Evolutionary conservation across 371 early-diverging fungal species (phyloP), one percentile per base, ranked within the genome.

Genomic region (Choanephora cucurbitarum): DNA sequence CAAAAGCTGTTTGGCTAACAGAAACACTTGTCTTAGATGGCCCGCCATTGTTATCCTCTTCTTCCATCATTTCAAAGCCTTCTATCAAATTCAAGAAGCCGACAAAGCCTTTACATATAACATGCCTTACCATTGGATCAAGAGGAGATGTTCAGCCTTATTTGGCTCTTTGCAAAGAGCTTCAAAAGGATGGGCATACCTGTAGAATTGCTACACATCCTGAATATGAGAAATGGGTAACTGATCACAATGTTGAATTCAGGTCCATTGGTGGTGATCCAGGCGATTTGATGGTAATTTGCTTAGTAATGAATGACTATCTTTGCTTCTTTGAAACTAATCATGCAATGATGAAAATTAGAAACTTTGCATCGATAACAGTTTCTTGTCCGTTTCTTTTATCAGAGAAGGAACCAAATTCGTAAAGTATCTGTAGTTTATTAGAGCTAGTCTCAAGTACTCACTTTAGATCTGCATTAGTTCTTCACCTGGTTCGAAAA

Each of bases 71-170:
- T 2, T 40, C 31, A 42, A 44, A 37, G 9, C 21, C 49, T 40
- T 23, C 42, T 1, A 45, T 18, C 42, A 52, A 47, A 15, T 22
- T 18, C 44, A 46, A 57, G 18, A 32, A 40, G 17, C 74, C 79
- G 5, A 63, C 72, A 8, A 52, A 56, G 3, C 72, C 85, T 2
- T 58, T 92, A 69, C 91, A 82, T 50, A 86, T 92, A 48, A 91
- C 91, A 0, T 85, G 85, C 34, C 58, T 91, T 17, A 91, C 91
- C 0, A 89, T 91, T 57, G 93, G 93, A 14, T 88, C 90, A 10
- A 79, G 93, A 32, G 93, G 93, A 9, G 93, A 92, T 70, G 91
- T 92, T 2, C 90, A 92, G 58, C 93, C 93, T 1, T 92, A 90
- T 53, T 81, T 92, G 64, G 91, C 91, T 0, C 75, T 91, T 8